Evolutionary conservation across 345 rosid genomes (phyloP), one percentile per base, ranked within the genome.

Genomic region (Salix caprea): DNA sequence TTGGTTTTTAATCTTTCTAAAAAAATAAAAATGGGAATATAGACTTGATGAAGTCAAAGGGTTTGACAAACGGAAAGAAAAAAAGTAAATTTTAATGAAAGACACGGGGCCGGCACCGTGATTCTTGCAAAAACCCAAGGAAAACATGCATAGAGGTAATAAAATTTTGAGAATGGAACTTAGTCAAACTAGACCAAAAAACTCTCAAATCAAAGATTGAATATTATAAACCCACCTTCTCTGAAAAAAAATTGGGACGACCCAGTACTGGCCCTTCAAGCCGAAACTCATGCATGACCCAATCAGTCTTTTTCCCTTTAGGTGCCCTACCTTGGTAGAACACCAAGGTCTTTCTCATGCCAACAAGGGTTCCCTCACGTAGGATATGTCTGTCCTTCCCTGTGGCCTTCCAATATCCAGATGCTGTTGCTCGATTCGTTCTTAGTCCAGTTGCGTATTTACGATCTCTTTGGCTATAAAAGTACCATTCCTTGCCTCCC

Each of bases 201-300:
- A 26, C 44, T 64, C 64, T 26, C 9, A 40, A 40, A 50, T 12
- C 14, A 24, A 7, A 28, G 23, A n/a, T n/a, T 70, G 18, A 23
- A 50, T 54, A 15, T 24, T 7, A 2, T 11, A 42, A 61, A 14
- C 6, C 2, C 72, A 89, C 95, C 95, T 82, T 82, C 46, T 70
- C 67, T 21, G 86, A 67, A 26, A 83, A 40, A 34, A 62, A 11
- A 36, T 69, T 66, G n/a, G 89, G 86, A 68, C 86, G 84, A 8
- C 74, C 83, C 67, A 76, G 82, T 50, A 32, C 5, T 32, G 91
- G 82, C 5, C 85, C 91, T 65, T 94, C 88, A 18, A 92, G 86
- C 40, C 97, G 86, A 74, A 92, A 94, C 62, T 95, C 99, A 73
- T 95, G 99, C 99, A 95, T 91, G 68, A 95, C 96, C 97, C 99